Evolutionary conservation across 495 filamentous ascomycete species (phyloP).

Genomic region (Penicillium lividum): DNA sequence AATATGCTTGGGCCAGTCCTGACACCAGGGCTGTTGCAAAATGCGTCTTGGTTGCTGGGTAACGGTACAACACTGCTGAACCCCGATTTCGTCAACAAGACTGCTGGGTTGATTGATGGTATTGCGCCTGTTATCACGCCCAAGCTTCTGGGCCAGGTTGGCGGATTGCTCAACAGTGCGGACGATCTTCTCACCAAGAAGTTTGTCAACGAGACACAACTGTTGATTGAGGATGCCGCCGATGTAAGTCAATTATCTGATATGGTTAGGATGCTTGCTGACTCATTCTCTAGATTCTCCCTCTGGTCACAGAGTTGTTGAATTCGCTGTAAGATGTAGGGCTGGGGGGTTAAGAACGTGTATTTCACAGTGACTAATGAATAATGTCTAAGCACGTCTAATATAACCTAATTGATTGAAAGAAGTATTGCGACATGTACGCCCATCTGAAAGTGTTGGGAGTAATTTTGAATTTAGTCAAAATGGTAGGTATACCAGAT

Average conservation of each 20-base stretch:
- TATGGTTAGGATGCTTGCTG: constrained; percentile 7
- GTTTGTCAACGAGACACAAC: constrained; percentile 6
- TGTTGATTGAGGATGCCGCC: constrained; percentile 43
- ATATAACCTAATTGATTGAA: constrained; percentile 17
- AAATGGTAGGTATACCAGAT: not conserved
- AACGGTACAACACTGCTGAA: constrained; percentile 47
- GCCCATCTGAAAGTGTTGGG: not conserved
- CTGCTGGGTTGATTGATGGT: constrained; percentile 35
- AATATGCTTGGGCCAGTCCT: constrained; percentile 23
- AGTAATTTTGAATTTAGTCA: not conserved
- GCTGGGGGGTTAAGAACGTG: not conserved
- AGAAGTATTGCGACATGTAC: not conserved
- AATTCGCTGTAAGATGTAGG: constrained; percentile 24
- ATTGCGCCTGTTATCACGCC: constrained; percentile 38
- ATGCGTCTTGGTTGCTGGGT: constrained; percentile 40
- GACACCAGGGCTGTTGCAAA: constrained; percentile 36
- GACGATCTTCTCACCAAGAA: constrained; percentile 10
- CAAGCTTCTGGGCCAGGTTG: constrained; percentile 25
- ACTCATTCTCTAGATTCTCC: constrained; percentile 28
- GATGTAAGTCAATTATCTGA: constrained; percentile 39
- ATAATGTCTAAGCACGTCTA: constrained; percentile 16
- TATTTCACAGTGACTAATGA: constrained; percentile 14
- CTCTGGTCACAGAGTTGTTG: constrained; percentile 32
- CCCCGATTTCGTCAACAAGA: constrained; percentile 35
- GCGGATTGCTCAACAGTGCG: constrained; percentile 28